A percentile compares a stretch with the other conserved stretches of the same genome.
Evolutionary conservation across 192 early-diverging fungal species (phyloP).

Genomic region (Umbelopsis sp.): DNA sequence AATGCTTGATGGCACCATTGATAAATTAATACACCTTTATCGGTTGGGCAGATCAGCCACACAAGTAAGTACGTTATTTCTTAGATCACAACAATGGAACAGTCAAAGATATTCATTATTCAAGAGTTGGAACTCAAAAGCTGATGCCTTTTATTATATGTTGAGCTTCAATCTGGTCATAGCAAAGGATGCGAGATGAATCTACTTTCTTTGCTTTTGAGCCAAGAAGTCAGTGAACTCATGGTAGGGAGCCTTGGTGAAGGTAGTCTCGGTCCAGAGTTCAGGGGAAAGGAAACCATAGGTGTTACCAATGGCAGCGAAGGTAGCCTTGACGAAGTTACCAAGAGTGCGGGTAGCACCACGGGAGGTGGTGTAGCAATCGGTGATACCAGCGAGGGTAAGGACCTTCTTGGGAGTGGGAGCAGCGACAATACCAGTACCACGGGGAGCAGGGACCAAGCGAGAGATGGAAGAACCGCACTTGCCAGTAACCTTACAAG

Average conservation of each 20-base stretch:
- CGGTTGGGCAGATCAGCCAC: no score
- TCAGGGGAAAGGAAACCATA: constrained; percentile 98
- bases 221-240: constrained; percentile 83
- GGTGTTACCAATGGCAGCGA: constrained; percentile 95
- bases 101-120: no score
- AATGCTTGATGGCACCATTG: no score
- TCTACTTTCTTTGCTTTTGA: constrained; percentile 47
- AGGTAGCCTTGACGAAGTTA: constrained; percentile 99
- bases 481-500: constrained; percentile 96
- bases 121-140: no score
- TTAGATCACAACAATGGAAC: no score
- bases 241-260: constrained; percentile 91
- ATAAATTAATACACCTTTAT: no score
- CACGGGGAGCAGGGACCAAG: constrained; percentile 97
- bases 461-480: constrained; percentile 93
- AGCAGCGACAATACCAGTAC: constrained; percentile 98
- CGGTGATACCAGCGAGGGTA: constrained; percentile 94
- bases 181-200: not conserved
- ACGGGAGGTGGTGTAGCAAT: constrained; percentile 96
- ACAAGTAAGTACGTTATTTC: no score
- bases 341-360: constrained; percentile 98
- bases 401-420: constrained; percentile 98
- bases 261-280: constrained; percentile 90
- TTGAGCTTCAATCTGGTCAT: no score
- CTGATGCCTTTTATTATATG: no score